Base-by-base conservation (phyloP, 108 stramenopile genomes). In the Parietichytrium sp. region DNA sequence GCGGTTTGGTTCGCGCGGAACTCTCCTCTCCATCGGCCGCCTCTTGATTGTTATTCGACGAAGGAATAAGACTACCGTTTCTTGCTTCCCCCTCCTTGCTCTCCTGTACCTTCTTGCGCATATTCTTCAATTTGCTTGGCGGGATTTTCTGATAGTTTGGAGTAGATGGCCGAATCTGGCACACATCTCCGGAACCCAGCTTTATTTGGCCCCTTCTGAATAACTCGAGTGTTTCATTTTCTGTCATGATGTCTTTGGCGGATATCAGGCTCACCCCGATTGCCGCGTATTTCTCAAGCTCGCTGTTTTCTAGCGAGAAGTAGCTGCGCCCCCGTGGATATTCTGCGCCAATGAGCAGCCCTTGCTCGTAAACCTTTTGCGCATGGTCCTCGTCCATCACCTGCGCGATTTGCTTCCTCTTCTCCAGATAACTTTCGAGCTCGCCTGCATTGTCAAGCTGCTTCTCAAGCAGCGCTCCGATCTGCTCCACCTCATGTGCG, bases 281-380 rank as follows among this genome's bases (percentile, higher is more conserved):
- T 8, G 7, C 16, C 4, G 36, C 55, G 42, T 42, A 72, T 18
- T 8, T 6, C 8, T 18, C 4, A 4, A 72, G 1, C 18, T 72
- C 18, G 8, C 18, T 13, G 6, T 16, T 23, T 23, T 42, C 0
- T 8, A 72, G 13, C 6, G 55, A 30, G 18, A 42, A 72, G 38
- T 7, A 0, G 16, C 55, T 72, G 18, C 36, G 55, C n/a, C 55
- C 55, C 12, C 33, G 38, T 7, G 55, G 55, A 42, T 31, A 72
- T 31, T 72, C 55, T 42, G 55, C 10, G 36, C 55, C 55, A 42
- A 72, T 23, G 29, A 72, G 55, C 7, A 72, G 55, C 12, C 55
- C 55, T 18, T 72, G 20, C 8, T 31, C 25, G 38, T 72, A 72
- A 4, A 72, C 38, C 18, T 72, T 38, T 31, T 42, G 20, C 8